These are phyloP conservation scores for Chenopodium album DNA, from an alignment of 148 eudicot species.

Conservation along the genomic window DNA sequence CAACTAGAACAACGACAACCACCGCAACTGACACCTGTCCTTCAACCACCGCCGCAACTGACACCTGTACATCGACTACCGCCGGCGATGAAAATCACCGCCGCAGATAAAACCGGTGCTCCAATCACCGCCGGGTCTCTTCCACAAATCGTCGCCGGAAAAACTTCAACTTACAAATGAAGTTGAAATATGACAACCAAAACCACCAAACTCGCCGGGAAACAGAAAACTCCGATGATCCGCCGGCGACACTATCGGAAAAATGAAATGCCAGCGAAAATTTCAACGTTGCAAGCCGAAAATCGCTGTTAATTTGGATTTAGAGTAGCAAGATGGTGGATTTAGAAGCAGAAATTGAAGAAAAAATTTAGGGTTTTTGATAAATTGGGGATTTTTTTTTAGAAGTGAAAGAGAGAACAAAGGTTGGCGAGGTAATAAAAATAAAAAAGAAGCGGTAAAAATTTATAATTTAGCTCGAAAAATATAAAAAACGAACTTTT, in stretches of 20 bases:
- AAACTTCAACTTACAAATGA: background rate
- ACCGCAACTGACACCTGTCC: conserved; percentile 21
- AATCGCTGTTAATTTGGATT: background rate
- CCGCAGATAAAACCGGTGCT: background rate
- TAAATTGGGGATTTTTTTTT: conserved; percentile 6
- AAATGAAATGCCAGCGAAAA: conserved; percentile 7
- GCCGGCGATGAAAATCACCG: conserved; percentile 16
- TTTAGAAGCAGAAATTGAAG: background rate
- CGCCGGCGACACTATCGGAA: background rate
- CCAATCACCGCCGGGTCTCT: too few relatives aligned
- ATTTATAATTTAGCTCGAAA: too few relatives aligned
- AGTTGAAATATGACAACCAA: background rate
- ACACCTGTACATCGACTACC: background rate
- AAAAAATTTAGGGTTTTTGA: conserved; percentile 17
- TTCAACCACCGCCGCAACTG: conserved; percentile 15
- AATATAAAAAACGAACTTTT: background rate
- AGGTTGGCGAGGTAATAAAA: background rate
- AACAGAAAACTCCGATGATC: background rate
- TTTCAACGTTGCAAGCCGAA: background rate
- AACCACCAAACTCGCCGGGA: background rate
- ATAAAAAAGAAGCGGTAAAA: too few relatives aligned
- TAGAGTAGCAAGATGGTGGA: background rate
- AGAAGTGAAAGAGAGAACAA: background rate
- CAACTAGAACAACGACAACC: conserved; percentile 9
- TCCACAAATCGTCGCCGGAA: background rate